Evolutionary conservation across 2,329 filamentous ascomycete species (phyloP).

Genomic region (Nemania sp.): DNA sequence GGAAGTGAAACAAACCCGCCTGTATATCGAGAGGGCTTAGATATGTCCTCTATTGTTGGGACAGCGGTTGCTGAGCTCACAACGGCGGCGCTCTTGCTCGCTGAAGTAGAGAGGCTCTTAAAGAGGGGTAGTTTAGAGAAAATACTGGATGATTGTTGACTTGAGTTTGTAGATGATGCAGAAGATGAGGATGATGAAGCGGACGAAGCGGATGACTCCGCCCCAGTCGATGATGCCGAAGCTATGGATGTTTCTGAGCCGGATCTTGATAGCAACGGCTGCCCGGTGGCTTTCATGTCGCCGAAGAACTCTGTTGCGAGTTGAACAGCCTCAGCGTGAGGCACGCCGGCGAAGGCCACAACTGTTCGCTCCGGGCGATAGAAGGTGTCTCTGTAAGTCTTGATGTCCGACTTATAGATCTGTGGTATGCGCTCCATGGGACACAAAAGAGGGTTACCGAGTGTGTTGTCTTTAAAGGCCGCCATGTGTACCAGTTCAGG

Average conservation of each 20-base stretch:
- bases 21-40: constrained; percentile 82
- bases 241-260: constrained; percentile 69
- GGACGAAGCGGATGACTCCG: constrained; percentile 50
- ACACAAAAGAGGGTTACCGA: constrained; percentile 93
- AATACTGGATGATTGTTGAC: constrained; percentile 69
- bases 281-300: constrained; percentile 76
- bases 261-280: constrained; percentile 63
- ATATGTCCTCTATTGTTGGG: constrained; percentile 66
- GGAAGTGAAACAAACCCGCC: constrained; percentile 92
- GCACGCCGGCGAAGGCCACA: constrained; percentile 92
- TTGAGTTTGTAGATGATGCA: constrained; percentile 48
- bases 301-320: constrained; percentile 90
- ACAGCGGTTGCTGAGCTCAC: constrained; percentile 58
- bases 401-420: constrained; percentile 80
- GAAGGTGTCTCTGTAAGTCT: constrained; percentile 84
- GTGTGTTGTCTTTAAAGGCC: constrained; percentile 94
- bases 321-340: constrained; percentile 82
- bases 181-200: constrained; percentile 52
- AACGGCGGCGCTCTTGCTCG: constrained; percentile 71
- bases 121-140: constrained; percentile 89
- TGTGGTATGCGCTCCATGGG: constrained; percentile 82
- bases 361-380: constrained; percentile 93
- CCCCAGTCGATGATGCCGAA: constrained; percentile 53
- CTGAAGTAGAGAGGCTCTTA: constrained; percentile 86
- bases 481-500: constrained; percentile 96